Base-by-base conservation (phyloP, 129 eudicot species). In the Solidago caesia region DNA sequence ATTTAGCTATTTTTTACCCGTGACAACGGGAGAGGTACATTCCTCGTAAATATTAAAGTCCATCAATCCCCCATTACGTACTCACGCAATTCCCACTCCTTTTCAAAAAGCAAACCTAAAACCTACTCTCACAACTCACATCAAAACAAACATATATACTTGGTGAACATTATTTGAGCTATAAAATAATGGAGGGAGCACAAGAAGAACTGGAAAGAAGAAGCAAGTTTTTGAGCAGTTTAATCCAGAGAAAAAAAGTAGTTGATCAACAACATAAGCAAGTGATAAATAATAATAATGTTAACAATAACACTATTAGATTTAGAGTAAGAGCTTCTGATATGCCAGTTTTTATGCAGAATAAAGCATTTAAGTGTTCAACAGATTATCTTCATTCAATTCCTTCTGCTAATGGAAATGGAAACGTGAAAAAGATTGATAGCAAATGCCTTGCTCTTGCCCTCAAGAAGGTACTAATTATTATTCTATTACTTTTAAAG, bases 371-470 rank as follows among this genome's bases (percentile, higher is more conserved):
- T 57, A 55, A 48, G 9, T 83, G 83, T 85, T 87, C 93, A 2
- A 76, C 83, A 76, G 73, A 78, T 29, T 73, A 44, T 66, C 76
- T 89, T 67, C 79, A 83, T 42, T 81, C 91, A 46, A 56, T 71
- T 82, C 77, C 95, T 44, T 8, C 60, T n/a, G 68, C 48, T 52
- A 12, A 13, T 49, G 57, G 44, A 21, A 51, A 16, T 64, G 27
- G 27, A 25, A 67, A 53, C 44, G 73, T 75, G 16, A 88, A 86
- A 44, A 79, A 79, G 77, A 66, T 89, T n/a, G 97, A 92, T 65
- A 85, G 76, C 83, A 92, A 92, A 82, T 82, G 87, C 80, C 85
- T 92, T 29, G 97, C 97, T 77, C 96, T 89, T 76, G 83, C 89
- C 44, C 91, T 89, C 74, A 87, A 92, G 75, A 92, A 92, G 96